Conservation (phyloP, 1,139 yeast species). For the Maudiozyma humilis region DNA sequence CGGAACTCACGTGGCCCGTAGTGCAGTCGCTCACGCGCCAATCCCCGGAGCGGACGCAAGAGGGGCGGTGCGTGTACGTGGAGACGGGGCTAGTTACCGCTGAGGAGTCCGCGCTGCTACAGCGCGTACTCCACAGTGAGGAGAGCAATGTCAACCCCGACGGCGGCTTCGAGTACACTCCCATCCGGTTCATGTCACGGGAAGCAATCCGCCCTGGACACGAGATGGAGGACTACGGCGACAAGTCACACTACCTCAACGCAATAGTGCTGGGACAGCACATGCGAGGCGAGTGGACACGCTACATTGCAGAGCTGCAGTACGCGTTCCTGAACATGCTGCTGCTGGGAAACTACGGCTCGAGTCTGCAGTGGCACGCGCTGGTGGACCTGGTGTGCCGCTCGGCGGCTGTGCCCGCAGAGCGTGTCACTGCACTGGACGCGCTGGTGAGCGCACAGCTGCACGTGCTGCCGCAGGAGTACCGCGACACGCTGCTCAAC, state of each 20-base stretch:
- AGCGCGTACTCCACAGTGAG: constrained; percentile 24
- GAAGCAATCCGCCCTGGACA: constrained; percentile 32
- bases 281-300: constrained; percentile 17
- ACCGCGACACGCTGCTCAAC: constrained; percentile 26
- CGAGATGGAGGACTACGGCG: constrained; percentile 35
- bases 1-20: constrained; percentile 16
- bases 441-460: constrained; percentile 30
- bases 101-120: constrained; percentile 35
- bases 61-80: constrained; percentile 11
- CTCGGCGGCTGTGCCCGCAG: constrained; percentile 22
- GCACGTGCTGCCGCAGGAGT: constrained; percentile 34
- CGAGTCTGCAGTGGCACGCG: constrained; percentile 40
- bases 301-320: constrained; percentile 37
- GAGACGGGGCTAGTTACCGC: constrained; percentile 36
- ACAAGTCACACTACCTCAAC: constrained; percentile 39
- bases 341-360: constrained; percentile 39
- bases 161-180: constrained; percentile 31
- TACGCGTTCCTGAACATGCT: constrained; percentile 33
- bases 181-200: constrained; percentile 33
- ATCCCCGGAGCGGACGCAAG: not conserved
- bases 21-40: constrained; percentile 8
- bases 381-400: constrained; percentile 32
- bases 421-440: constrained; percentile 26
- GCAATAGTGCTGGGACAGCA: constrained; percentile 23
- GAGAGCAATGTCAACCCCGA: constrained; percentile 2